A percentile compares a stretch with the other conserved stretches of the same genome.
phyloP scores from a whole-genome alignment of 192 early-diverging fungal genomes.

The Physocladia obscura region DNA sequence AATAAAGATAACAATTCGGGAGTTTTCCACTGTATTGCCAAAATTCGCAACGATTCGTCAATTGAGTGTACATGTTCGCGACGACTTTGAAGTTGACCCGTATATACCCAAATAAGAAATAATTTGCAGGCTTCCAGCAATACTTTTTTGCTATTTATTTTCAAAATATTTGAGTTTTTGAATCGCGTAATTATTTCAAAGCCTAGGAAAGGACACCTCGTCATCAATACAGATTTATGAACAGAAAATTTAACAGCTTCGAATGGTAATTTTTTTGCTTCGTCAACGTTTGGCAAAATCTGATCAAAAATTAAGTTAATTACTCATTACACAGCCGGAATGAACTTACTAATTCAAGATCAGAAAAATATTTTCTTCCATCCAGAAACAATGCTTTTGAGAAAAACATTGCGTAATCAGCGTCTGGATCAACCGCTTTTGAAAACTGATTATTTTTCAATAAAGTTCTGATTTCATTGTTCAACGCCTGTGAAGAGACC shows the following conservation, averaged over 20 bases:
- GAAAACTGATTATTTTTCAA: slow-evolving; percentile 41
- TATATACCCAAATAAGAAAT: slow-evolving; percentile 53
- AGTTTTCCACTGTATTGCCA: too few species aligned
- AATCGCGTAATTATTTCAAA: slow-evolving; percentile 31
- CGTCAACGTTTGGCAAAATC: background rate
- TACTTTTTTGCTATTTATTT: too few species aligned
- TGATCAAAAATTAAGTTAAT: background rate
- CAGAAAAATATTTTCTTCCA: background rate
- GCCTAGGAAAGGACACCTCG: slow-evolving; percentile 41
- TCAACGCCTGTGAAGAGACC: slow-evolving; percentile 34
- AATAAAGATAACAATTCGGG: too few species aligned
- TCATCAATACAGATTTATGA: slow-evolving; percentile 45
- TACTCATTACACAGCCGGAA: background rate
- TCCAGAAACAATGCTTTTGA: slow-evolving; percentile 1
- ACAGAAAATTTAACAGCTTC: slow-evolving; percentile 24
- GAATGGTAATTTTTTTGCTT: background rate
- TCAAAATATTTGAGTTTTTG: too few species aligned
- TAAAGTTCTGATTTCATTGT: slow-evolving; percentile 42
- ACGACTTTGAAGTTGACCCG: slow-evolving; percentile 36
- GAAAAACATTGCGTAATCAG: slow-evolving; percentile 39
- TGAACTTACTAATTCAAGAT: slow-evolving; percentile 7
- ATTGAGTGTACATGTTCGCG: too few species aligned
- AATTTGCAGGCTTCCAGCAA: too few species aligned
- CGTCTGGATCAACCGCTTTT: slow-evolving; percentile 47
- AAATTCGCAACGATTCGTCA: too few species aligned